These are phyloP conservation scores for Ceratocystis cubensis DNA, from an alignment of 2,329 filamentous ascomycete genomes.

Conservation along the genomic window DNA sequence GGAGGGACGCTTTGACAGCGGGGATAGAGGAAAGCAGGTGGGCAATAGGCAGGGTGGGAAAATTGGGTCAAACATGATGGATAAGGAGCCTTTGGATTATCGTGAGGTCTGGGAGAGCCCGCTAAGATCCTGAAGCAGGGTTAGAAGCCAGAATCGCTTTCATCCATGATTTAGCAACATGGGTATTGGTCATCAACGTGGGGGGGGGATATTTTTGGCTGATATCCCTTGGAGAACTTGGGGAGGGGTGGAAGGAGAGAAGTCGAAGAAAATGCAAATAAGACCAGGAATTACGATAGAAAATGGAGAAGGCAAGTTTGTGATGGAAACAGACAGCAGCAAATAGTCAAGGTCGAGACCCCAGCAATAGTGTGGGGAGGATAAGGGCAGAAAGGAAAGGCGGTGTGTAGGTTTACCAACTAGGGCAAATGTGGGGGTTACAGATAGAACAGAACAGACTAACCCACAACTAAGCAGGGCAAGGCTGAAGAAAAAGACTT, in stretches of 20 bases:
- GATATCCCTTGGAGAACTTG: too few species aligned
- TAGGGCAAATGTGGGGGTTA: background rate
- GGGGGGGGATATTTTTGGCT: background rate
- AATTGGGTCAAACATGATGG: background rate
- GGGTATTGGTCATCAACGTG: background rate
- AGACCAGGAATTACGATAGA: background rate
- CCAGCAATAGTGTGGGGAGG: background rate
- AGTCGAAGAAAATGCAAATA: background rate
- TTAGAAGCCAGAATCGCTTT: background rate
- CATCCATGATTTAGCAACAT: background rate
- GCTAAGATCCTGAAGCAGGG: too few species aligned
- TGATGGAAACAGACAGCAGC: too few species aligned
- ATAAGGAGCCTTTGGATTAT: background rate
- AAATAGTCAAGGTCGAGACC: background rate
- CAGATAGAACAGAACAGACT: background rate
- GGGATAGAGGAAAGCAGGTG: background rate
- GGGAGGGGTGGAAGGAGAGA: background rate
- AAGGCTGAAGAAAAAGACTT: background rate
- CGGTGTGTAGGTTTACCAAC: background rate
- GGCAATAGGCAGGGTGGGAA: background rate
- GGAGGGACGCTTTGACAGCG: background rate
- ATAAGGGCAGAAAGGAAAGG: conserved; percentile 2
- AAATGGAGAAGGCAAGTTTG: too few species aligned
- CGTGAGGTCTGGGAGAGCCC: background rate
- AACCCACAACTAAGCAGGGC: background rate